These are phyloP conservation scores for Ilex paraguariensis DNA, from an alignment of 305 asterid genomes.

Conservation along the genomic window DNA sequence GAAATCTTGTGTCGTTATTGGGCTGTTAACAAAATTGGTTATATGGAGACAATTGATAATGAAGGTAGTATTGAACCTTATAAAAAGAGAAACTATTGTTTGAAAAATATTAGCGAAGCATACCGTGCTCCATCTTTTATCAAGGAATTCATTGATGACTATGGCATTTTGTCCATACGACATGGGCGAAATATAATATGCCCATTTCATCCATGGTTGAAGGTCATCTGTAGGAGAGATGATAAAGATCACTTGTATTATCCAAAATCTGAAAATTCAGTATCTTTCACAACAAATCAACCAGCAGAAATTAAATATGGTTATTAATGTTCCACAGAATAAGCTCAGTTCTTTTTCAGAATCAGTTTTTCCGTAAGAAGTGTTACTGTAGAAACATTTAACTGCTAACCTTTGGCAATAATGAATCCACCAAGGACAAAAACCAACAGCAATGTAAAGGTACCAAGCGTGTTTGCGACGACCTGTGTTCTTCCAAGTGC, in stretches of 20 bases:
- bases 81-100: background rate
- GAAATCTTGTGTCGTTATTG: constrained; percentile 34
- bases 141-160: constrained; percentile 44
- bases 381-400: background rate
- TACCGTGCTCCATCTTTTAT: constrained; percentile 44
- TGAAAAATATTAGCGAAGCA: constrained; percentile 8
- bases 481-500: constrained; percentile 49
- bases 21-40: constrained; percentile 19
- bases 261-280: background rate
- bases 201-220: constrained; percentile 48
- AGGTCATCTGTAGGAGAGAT: constrained; percentile 39
- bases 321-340: background rate
- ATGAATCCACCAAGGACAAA: constrained; percentile 48
- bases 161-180: constrained; percentile 48
- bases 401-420: constrained; percentile 36
- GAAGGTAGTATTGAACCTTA: background rate
- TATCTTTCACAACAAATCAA: background rate
- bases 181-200: constrained; percentile 45
- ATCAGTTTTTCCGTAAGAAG: background rate
- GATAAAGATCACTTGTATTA: background rate
- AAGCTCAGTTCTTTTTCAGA: background rate
- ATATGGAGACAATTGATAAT: background rate
- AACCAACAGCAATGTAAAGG: constrained; percentile 34
- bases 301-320: background rate
- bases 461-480: constrained; percentile 41